Evolutionary conservation across 305 asterid species (phyloP).

Genomic region (Salvia sclarea): DNA sequence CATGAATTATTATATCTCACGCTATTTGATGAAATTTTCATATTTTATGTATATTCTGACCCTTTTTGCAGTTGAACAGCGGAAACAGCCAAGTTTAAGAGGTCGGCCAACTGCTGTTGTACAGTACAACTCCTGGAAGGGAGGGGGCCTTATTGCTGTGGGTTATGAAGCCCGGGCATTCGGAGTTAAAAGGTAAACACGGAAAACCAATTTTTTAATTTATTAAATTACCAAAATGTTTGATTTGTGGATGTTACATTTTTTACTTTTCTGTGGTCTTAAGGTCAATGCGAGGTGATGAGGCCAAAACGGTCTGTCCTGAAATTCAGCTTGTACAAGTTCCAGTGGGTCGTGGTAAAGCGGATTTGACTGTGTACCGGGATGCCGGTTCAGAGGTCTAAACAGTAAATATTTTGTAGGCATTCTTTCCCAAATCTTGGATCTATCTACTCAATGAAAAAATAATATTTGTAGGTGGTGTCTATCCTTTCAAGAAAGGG

Average conservation of each 20-base stretch:
- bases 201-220: neutral
- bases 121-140: conserved; percentile 94
- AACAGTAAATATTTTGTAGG: conserved; percentile 17
- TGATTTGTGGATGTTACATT: conserved; percentile 9
- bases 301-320: conserved; percentile 87
- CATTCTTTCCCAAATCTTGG: conserved; percentile 15
- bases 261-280: conserved; percentile 20
- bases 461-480: conserved; percentile 63
- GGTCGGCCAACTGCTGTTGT: conserved; percentile 95
- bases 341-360: conserved; percentile 96
- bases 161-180: conserved; percentile 86
- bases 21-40: neutral
- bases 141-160: conserved; percentile 95
- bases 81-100: conserved; percentile 70
- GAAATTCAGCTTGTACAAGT: conserved; percentile 92
- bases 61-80: conserved; percentile 79
- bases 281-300: conserved; percentile 96
- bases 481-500: conserved; percentile 77
- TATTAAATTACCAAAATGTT: neutral
- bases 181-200: conserved; percentile 82
- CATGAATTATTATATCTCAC: neutral
- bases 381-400: conserved; percentile 96
- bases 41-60: conserved; percentile 11
- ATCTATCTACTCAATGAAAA: conserved; percentile 25
- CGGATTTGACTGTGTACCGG: conserved; percentile 77